These are phyloP conservation scores for Astraeus odoratus DNA, from an alignment of 768 basidiomycete species.

Conservation along the genomic window DNA sequence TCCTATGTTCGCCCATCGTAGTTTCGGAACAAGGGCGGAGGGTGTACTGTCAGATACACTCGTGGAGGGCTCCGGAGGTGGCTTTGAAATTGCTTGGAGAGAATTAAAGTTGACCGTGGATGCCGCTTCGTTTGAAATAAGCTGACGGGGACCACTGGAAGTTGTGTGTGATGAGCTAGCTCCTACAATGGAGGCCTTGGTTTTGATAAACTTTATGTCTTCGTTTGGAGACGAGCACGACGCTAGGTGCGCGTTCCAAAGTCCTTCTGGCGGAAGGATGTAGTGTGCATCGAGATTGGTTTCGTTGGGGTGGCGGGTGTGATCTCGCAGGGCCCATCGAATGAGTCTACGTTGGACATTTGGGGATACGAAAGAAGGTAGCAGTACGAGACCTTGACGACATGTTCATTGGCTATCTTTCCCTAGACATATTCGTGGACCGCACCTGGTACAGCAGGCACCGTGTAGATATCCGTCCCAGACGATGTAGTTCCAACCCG, in stretches of 20 bases:
- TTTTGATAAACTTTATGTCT: constrained; percentile 39
- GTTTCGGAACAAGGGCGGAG: constrained; percentile 58
- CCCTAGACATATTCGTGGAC: neutral
- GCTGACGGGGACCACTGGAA: constrained; percentile 49
- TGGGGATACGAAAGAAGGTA: constrained; percentile 66
- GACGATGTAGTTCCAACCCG: constrained; percentile 3
- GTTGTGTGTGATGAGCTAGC: neutral
- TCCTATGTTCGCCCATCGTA: constrained; percentile 96
- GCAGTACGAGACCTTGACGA: constrained; percentile 69
- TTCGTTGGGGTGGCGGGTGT: constrained; percentile 75
- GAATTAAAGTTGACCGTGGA: constrained; percentile 45
- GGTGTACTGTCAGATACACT: constrained; percentile 44
- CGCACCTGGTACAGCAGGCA: constrained; percentile 37
- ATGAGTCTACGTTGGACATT: constrained; percentile 63
- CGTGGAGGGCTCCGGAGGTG: constrained; percentile 56
- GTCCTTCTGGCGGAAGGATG: constrained; percentile 58
- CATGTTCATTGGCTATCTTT: neutral
- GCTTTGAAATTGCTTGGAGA: constrained; percentile 53
- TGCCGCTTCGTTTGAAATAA: constrained; percentile 70
- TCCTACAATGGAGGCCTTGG: constrained; percentile 17
- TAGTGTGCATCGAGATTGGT: constrained; percentile 91
- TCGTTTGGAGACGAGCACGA: constrained; percentile 20
- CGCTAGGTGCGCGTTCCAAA: constrained; percentile 63
- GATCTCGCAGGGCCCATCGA: constrained; percentile 64
- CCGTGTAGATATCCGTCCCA: constrained; percentile 1